phyloP scores from a whole-genome alignment of 2,329 filamentous ascomycete genomes.

The Bimuria novae-zelandiae region DNA sequence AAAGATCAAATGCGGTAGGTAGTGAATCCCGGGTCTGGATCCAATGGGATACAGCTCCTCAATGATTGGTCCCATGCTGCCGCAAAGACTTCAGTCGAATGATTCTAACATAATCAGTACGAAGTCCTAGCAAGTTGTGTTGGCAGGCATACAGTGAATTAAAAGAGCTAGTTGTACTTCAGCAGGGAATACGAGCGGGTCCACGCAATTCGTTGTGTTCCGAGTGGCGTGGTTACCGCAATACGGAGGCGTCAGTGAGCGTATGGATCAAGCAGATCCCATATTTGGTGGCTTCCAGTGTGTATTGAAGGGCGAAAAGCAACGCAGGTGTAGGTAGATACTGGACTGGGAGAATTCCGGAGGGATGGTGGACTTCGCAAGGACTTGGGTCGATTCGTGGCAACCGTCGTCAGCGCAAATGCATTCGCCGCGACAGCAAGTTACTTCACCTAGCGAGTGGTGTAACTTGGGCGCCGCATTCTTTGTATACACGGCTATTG shows the following conservation, averaged over 20 bases:
- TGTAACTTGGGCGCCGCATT: too few species aligned
- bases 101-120: background rate
- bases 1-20: constrained; percentile 51
- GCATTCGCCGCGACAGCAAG: too few species aligned
- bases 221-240: background rate
- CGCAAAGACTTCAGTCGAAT: background rate
- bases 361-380: too few species aligned
- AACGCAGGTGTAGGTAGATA: background rate
- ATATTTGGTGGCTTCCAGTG: background rate
- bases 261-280: background rate
- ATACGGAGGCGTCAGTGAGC: background rate
- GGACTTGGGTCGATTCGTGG: too few species aligned
- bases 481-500: too few species aligned
- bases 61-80: constrained; percentile 14
- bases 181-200: background rate
- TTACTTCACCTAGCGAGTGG: too few species aligned
- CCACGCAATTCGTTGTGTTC: background rate
- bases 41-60: constrained; percentile 38
- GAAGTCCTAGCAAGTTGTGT: too few species aligned
- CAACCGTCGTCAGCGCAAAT: too few species aligned
- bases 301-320: background rate
- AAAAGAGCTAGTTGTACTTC: too few species aligned
- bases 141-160: background rate
- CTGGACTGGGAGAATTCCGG: too few species aligned
- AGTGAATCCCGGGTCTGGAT: constrained; percentile 46